Percentiles rank a stretch among this genome's conserved stretches.
Evolutionary conservation across 1,284 basidiomycete species (phyloP).

Genomic region (Kwoniella shivajii): DNA sequence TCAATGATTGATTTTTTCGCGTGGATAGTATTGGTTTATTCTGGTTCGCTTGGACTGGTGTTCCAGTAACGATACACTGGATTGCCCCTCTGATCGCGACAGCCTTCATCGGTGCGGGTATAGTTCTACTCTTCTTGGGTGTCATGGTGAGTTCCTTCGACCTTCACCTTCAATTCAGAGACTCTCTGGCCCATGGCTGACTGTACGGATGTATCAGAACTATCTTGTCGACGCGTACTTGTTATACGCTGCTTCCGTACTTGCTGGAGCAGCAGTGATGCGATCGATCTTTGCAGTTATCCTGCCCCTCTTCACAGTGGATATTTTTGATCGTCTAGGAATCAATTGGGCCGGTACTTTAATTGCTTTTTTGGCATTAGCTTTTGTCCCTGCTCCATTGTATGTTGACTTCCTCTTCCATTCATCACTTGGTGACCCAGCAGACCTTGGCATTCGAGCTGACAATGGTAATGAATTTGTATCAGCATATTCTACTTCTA

Average conservation of each 20-base stretch:
- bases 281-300: slow-evolving; percentile 63
- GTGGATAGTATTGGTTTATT: slow-evolving; percentile 6
- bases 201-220: slow-evolving; percentile 23
- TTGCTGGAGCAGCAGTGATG: slow-evolving; percentile 69
- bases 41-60: slow-evolving; percentile 59
- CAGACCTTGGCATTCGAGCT: background rate
- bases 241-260: slow-evolving; percentile 59
- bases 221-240: slow-evolving; percentile 68
- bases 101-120: slow-evolving; percentile 61
- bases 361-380: slow-evolving; percentile 35
- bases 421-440: background rate
- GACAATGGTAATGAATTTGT: no score
- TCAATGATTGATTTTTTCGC: background rate
- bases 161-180: no score
- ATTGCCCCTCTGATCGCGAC: slow-evolving; percentile 65
- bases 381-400: slow-evolving; percentile 23
- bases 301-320: slow-evolving; percentile 62
- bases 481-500: slow-evolving; percentile 30
- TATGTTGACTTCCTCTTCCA: background rate
- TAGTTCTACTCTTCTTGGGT: slow-evolving; percentile 38
- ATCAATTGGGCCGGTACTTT: slow-evolving; percentile 60
- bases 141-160: slow-evolving; percentile 28
- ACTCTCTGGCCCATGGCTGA: no score
- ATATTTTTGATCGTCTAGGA: slow-evolving; percentile 63
- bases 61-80: slow-evolving; percentile 61